Conservation (phyloP, 2,329 filamentous ascomycete genomes). For the Talaromyces rugulosus region DNA sequence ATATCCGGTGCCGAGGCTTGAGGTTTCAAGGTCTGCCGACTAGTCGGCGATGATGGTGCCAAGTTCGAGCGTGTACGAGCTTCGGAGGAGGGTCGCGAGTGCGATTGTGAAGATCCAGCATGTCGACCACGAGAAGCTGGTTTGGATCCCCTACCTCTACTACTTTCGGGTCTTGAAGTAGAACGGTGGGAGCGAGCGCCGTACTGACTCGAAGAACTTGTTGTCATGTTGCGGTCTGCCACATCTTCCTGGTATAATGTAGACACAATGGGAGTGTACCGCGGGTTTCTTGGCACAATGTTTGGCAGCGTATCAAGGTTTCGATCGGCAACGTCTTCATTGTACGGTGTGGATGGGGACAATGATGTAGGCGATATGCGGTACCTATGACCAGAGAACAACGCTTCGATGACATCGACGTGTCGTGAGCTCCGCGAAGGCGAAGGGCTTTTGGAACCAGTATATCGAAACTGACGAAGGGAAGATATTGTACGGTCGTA, state of each 20-base stretch:
- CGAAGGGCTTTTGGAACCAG: slow-evolving; percentile 18
- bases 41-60: slow-evolving; percentile 6
- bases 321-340: slow-evolving; percentile 41
- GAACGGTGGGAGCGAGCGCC: slow-evolving; percentile 5
- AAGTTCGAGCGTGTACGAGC: slow-evolving; percentile 8
- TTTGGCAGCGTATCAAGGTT: slow-evolving; percentile 31
- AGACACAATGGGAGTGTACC: slow-evolving; percentile 29
- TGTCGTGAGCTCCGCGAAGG: slow-evolving; percentile 27
- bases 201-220: slow-evolving; percentile 7
- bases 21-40: slow-evolving; percentile 19
- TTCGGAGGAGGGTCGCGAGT: neutral
- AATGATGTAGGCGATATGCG: slow-evolving; percentile 21
- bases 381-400: slow-evolving; percentile 31
- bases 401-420: slow-evolving; percentile 38
- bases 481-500: slow-evolving; percentile 25
- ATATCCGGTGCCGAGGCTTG: slow-evolving; percentile 31
- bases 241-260: slow-evolving; percentile 40
- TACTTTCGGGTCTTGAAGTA: slow-evolving; percentile 1
- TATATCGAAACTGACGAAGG: slow-evolving; percentile 21
- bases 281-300: slow-evolving; percentile 10
- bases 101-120: neutral
- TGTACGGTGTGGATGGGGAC: slow-evolving; percentile 34
- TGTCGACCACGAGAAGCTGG: slow-evolving; percentile 1
- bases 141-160: neutral
- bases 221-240: slow-evolving; percentile 35